Conservation (phyloP, 1,284 basidiomycete species). For the Farysia itapuensis region DNA sequence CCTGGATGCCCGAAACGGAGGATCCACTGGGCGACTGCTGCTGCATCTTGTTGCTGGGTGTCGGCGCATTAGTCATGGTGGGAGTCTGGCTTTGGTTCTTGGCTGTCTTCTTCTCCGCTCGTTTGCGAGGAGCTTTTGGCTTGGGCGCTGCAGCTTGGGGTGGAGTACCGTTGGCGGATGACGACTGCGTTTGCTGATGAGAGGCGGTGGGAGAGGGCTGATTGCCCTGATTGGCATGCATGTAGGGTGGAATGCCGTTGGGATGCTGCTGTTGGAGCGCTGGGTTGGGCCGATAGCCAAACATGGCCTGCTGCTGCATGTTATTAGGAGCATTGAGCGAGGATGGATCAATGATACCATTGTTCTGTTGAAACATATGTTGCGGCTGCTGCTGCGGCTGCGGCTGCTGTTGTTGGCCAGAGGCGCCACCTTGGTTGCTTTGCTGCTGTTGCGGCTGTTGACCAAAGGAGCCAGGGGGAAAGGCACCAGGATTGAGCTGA, state of each 20-base stretch:
- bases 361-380: conserved; percentile 26
- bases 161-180: too few relatives aligned
- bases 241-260: conserved; percentile 33
- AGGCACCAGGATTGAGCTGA: conserved; percentile 25
- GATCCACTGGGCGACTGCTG: conserved; percentile 32
- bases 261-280: conserved; percentile 26
- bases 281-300: conserved; percentile 21
- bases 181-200: conserved; percentile 13
- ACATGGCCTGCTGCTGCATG: conserved; percentile 23
- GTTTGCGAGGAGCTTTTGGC: conserved; percentile 30
- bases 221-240: conserved; percentile 9
- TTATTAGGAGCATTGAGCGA: conserved; percentile 13
- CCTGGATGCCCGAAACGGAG: conserved; percentile 28
- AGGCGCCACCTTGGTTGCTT: conserved; percentile 4
- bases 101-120: conserved; percentile 31
- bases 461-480: conserved; percentile 18
- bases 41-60: conserved; percentile 14
- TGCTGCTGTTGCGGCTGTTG: conserved; percentile 1
- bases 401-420: not conserved
- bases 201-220: conserved; percentile 24
- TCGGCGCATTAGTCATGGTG: conserved; percentile 23
- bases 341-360: conserved; percentile 21
- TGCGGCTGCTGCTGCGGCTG: conserved; percentile 27
- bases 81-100: conserved; percentile 22
- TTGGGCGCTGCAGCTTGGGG: conserved; percentile 24